Conservation (phyloP, 495 filamentous ascomycete species). For the Aspergillus indologenus region DNA sequence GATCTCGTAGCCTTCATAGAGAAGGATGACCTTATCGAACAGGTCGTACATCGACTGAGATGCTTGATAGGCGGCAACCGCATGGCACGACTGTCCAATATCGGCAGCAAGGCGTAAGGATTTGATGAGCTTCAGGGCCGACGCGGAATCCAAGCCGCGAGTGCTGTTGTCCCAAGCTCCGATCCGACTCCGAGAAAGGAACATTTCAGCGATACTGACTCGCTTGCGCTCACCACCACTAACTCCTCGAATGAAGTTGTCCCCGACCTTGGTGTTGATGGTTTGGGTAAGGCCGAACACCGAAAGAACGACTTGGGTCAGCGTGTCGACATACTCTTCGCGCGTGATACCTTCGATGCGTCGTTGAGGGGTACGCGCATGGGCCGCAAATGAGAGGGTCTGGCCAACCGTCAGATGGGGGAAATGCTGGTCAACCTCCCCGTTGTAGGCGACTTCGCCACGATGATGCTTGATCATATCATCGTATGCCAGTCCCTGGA, state of each 20-base stretch:
- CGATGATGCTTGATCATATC: constrained; percentile 54
- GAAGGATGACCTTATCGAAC: constrained; percentile 57
- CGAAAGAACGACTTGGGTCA: constrained; percentile 56
- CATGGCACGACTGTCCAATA: constrained; percentile 68
- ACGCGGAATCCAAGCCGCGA: constrained; percentile 78
- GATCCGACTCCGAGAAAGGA: constrained; percentile 62
- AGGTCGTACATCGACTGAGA: constrained; percentile 74
- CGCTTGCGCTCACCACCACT: constrained; percentile 76
- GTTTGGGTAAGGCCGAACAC: constrained; percentile 55
- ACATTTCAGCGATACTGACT: constrained; percentile 50
- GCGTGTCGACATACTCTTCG: constrained; percentile 38
- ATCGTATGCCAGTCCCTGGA: constrained; percentile 44
- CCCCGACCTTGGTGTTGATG: constrained; percentile 46
- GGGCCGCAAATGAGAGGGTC: constrained; percentile 59
- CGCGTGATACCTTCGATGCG: constrained; percentile 41
- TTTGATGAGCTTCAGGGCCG: constrained; percentile 66
- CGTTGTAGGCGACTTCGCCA: constrained; percentile 61
- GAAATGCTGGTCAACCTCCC: constrained; percentile 62
- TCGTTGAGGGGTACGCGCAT: constrained; percentile 43
- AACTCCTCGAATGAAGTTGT: constrained; percentile 58
- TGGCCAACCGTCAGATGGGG: constrained; percentile 63
- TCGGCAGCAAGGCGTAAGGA: constrained; percentile 70
- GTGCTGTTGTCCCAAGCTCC: constrained; percentile 84
- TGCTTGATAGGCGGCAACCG: constrained; percentile 81
- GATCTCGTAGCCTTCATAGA: constrained; percentile 62